phyloP scores from a whole-genome alignment of 2,329 filamentous ascomycete species.

The Fusarium multiceps region DNA sequence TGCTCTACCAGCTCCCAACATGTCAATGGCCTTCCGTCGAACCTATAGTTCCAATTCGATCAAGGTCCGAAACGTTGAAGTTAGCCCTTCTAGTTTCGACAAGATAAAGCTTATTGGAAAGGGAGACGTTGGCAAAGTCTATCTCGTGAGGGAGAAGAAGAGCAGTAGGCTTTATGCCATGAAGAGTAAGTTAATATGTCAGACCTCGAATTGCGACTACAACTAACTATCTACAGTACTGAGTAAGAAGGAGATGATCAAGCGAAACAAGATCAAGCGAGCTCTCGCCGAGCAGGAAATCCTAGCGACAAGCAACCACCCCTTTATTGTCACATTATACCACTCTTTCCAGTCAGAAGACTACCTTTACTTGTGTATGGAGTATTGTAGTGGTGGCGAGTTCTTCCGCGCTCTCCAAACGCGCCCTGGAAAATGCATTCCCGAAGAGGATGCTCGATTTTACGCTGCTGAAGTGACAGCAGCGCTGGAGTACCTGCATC shows the following conservation, averaged over 20 bases:
- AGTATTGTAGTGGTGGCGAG: conserved; percentile 98
- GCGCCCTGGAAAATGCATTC: conserved; percentile 94
- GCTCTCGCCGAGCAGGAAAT: conserved; percentile 98
- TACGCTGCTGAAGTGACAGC: conserved; percentile 98
- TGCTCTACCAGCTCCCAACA: conserved; percentile 73
- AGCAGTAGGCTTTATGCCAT: conserved; percentile 94
- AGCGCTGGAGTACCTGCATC: conserved; percentile 92
- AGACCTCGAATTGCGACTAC: not conserved
- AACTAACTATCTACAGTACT: conserved; percentile 73
- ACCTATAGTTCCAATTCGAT: conserved; percentile 99
- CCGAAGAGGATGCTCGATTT: conserved; percentile 95
- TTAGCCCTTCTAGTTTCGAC: conserved; percentile 94
- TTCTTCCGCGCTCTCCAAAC: conserved; percentile 98
- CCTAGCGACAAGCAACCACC: conserved; percentile 96
- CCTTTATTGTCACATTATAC: conserved; percentile 98
- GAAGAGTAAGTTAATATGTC: conserved; percentile 76
- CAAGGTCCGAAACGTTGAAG: conserved; percentile 97
- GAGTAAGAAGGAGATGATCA: conserved; percentile 99
- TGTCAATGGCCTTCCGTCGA: conserved; percentile 82
- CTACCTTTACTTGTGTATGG: conserved; percentile 99
- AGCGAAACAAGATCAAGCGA: conserved; percentile 99
- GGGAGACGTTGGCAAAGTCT: conserved; percentile 98
- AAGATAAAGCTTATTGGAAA: conserved; percentile 99
- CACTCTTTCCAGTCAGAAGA: conserved; percentile 99
- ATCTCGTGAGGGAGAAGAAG: conserved; percentile 97